Evolutionary conservation across 441 rosid species (phyloP), one percentile per base, ranked within the genome.

Genomic region (Aleurites moluccanus): DNA sequence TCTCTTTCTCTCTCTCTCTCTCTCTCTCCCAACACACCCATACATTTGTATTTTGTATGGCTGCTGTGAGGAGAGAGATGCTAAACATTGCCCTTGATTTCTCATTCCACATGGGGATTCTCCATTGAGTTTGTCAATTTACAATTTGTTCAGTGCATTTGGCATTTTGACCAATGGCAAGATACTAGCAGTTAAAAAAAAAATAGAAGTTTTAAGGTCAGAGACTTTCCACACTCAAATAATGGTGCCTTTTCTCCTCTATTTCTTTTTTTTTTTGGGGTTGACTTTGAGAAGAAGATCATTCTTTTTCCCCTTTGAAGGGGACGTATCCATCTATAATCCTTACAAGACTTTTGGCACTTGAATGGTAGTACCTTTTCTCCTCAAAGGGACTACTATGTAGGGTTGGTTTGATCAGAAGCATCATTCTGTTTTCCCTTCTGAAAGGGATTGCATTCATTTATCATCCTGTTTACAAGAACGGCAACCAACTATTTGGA

Each of bases 401-500:
- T 40, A 67, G 50, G 63, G 52, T 20, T 73, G 73, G 62, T 62
- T 66, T 21, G 60, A 27, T 47, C 44, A 44, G 30, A 52, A 50
- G 60, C 23, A 69, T 55, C 45, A 52, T 69, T 18, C 60, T 52
- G 45, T 50, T 49, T 47, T 23, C 7, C 72, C 72, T 9, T 68
- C 4, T 20, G 61, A 33, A 33, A 52, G 27, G 42, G 60, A 35
- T 63, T 35, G 13, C 44, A 47, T 68, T 68, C 71, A 23, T 27
- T 64, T 61, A 45, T 78, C 40, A 64, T 67, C 65, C 66, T 52
- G 13, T 65, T 70, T 66, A 47, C 73, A 74, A 57, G 80, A 75
- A 67, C 50, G 67, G 77, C 61, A 65, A 65, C 76, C 28, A 56
- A 75, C 72, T 73, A 60, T 67, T 73, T 47, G 69, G 80, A 71